A percentile compares a stretch with the other conserved stretches of the same genome.
Conservation (phyloP, 805 yeast species). For the Metschnikowia borealis region DNA sequence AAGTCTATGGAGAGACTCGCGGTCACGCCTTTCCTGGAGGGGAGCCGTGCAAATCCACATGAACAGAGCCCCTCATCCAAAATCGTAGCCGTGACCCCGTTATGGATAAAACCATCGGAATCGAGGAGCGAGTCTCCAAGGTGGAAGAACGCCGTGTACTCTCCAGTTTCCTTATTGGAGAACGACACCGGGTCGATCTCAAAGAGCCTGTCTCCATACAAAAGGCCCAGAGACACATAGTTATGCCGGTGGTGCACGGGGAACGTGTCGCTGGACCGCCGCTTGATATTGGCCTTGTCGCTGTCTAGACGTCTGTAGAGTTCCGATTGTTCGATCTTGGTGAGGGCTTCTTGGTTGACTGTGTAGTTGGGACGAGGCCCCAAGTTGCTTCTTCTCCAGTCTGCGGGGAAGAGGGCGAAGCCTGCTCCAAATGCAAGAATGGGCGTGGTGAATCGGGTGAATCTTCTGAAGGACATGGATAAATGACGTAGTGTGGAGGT, state of each 20-base stretch:
- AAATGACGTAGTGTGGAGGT: background rate
- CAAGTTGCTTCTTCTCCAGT: conserved; percentile 17
- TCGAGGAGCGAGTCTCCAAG: conserved; percentile 65
- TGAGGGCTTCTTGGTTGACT: conserved; percentile 23
- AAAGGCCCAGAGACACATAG: conserved; percentile 68
- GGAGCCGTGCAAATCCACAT: conserved; percentile 80
- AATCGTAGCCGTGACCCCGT: conserved; percentile 74
- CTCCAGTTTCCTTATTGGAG: conserved; percentile 45
- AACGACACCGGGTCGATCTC: conserved; percentile 77
- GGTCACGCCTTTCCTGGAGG: conserved; percentile 83
- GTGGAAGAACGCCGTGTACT: conserved; percentile 63
- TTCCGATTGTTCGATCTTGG: conserved; percentile 35
- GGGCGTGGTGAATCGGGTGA: conserved; percentile 14
- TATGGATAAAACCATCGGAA: conserved; percentile 70
- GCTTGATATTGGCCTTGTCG: conserved; percentile 4
- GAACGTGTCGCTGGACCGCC: conserved; percentile 23
- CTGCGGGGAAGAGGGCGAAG: conserved; percentile 15
- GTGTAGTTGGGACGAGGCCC: conserved; percentile 10
- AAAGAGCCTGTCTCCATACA: conserved; percentile 62
- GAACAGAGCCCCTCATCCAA: conserved; percentile 82
- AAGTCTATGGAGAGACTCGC: conserved; percentile 70
- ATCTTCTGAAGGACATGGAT: conserved; percentile 6
- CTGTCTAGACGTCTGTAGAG: conserved; percentile 11
- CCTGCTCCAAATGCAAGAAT: conserved; percentile 18
- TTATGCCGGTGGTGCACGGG: conserved; percentile 58